phyloP scores from a whole-genome alignment of 495 filamentous ascomycete genomes.

The Aspergillus avenaceus region DNA sequence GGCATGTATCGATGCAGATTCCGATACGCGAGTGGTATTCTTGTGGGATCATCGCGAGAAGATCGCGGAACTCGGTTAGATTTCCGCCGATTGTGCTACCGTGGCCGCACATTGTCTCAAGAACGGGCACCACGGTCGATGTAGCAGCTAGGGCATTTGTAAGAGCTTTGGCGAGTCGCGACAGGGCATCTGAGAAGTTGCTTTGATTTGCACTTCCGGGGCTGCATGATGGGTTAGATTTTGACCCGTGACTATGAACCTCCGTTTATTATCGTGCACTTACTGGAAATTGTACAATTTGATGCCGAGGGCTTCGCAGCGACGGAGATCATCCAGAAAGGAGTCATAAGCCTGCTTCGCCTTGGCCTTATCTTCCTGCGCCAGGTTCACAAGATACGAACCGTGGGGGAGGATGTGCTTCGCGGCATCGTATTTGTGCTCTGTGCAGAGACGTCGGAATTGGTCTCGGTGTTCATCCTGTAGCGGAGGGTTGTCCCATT shows the following conservation, averaged over 20 bases:
- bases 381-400: slow-evolving; percentile 94
- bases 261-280: slow-evolving; percentile 7
- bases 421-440: slow-evolving; percentile 68
- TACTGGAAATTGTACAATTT: slow-evolving; percentile 93
- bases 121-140: slow-evolving; percentile 67
- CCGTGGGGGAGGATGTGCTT: slow-evolving; percentile 84
- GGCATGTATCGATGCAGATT: slow-evolving; percentile 95
- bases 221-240: slow-evolving; percentile 27
- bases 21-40: slow-evolving; percentile 84
- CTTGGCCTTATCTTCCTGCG: slow-evolving; percentile 72
- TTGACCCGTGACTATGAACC: neutral
- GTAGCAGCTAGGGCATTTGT: slow-evolving; percentile 78
- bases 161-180: slow-evolving; percentile 71
- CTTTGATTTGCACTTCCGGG: slow-evolving; percentile 74
- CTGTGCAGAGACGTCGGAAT: slow-evolving; percentile 62
- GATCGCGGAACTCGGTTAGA: slow-evolving; percentile 80
- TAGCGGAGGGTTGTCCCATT: slow-evolving; percentile 85
- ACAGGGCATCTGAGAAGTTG: slow-evolving; percentile 63
- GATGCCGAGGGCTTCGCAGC: slow-evolving; percentile 88
- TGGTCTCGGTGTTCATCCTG: slow-evolving; percentile 58
- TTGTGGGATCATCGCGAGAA: slow-evolving; percentile 63
- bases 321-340: slow-evolving; percentile 83
- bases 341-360: slow-evolving; percentile 80
- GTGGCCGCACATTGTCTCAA: slow-evolving; percentile 94
- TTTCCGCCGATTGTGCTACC: slow-evolving; percentile 81